Base-by-base conservation (phyloP, 78 protist genomes). In the Guillardia theta region DNA sequence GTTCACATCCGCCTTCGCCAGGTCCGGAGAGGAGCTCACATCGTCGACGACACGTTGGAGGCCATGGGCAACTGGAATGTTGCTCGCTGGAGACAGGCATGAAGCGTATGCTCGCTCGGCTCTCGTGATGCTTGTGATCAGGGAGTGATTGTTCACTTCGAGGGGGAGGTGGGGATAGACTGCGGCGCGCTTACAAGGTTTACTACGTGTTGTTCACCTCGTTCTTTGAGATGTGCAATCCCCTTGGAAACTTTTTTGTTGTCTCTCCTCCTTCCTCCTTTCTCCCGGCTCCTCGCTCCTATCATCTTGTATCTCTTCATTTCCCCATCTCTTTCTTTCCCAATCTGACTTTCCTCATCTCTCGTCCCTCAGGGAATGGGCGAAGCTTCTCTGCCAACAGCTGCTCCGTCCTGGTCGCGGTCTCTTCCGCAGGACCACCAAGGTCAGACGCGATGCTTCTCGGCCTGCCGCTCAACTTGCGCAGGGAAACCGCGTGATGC, bases 121-220 rank as follows among this genome's bases (percentile, higher is more conserved):
- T 64, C 36, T 50, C 30, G 10, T 50, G 58, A 33, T 64, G 78
- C n/a, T 37, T 0, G 4, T 1, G 87, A 6, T 37, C 90, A 78
- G 90, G 90, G 90, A 4, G 90, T 78, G 33, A 50, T 78, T 18
- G 48, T 78, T 27, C 90, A 78, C 33, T 78, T 78, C 39, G 90
- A 78, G 39, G 90, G 90, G 24, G 90, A 78, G 48, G 39, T 78
- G 90, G 90, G 90, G 30, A 78, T 78, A 18, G 90, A 78, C 48
- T 78, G 90, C 90, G 90, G 90, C 8, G 90, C 90, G 15, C 90
- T 78, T 27, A 41, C 50, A n/a, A n/a, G n/a, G n/a, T n/a, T n/a
- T n/a, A n/a, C n/a, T n/a, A n/a, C n/a, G n/a, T n/a, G n/a, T n/a
- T n/a, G n/a, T n/a, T n/a, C n/a, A n/a, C n/a, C n/a, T n/a, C n/a